Evolutionary conservation across 2,329 filamentous ascomycete genomes (phyloP), one percentile per base, ranked within the genome.

Genomic region (Cercospora canescens): DNA sequence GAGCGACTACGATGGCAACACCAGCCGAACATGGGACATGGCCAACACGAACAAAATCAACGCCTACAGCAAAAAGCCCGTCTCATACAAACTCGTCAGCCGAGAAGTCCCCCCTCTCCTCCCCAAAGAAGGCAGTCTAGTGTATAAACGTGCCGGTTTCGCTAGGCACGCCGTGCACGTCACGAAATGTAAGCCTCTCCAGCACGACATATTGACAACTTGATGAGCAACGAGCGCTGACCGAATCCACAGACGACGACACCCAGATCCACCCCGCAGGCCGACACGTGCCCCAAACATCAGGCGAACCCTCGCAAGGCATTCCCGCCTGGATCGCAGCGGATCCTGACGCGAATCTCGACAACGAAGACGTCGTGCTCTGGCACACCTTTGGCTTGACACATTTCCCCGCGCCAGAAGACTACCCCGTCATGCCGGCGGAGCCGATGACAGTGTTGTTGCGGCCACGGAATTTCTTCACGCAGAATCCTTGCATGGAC

Each of bases 341-440:
- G 26, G 87, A 93, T 67, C 88, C 91, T 12, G 81, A 81, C 54
- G 87, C 86, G 64, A 86, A 82, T 28, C 88, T 96, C 71, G 91
- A 91, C 63, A 91, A 97, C 82, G 91, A 89, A 0, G 92, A 97
- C 76, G 81, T 97, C 32, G 93, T 97, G 1, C 86, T 97, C 16
- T 97, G 93, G 93, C 93, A 97, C 80, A 96, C 93, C 0, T 97
- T 97, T 74, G 94, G 94, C 37, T 84, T 97, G 37, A 94, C 91
- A 0, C 94, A 97, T 77, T 94, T 97, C 82, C 93, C 94, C 0
- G 83, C 91, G 0, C 93, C 93, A 0, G 94, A 97, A 76, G 94
- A 97, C 79, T 97, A 92, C 82, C 94, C 94, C 32, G 85, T 97
- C 72, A 97, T 97, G 93, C 73, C 74, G 5, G 75, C 75, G 16